Evolutionary conservation across 2,329 filamentous ascomycete genomes (phyloP), one percentile per base, ranked within the genome.

Genomic region (Aureobasidium pullulans): DNA sequence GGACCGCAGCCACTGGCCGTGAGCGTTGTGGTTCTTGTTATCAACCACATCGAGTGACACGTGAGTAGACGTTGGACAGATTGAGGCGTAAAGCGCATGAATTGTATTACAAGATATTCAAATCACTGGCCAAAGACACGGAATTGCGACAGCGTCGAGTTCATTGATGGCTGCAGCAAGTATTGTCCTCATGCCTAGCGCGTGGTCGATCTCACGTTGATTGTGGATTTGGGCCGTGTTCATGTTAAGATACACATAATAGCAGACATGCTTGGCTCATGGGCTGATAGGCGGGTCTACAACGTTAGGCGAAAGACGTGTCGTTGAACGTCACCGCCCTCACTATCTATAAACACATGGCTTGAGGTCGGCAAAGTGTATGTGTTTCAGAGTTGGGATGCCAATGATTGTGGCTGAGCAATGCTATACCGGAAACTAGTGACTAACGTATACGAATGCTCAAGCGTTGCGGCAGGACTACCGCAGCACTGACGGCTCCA

Each of bases 391-490:
- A 42, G 28, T 29, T 19, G 28, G 28, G 37, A 29, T 23, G n/a
- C 23, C 15, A 2, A 42, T 10, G n/a, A 42, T n/a, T n/a, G 50
- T 32, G 50, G 50, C 50, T 54, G 50, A 54, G 50, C 50, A 34
- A n/a, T 23, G 32, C 37, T 42, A 54, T 43, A 54, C n/a, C 50
- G 19, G 19, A 54, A 31, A 42, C 50, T 54, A 54, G 31, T 54
- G 50, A 54, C 49, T 52, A 54, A 54, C n/a, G 29, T 32, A 19
- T 40, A 40, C 48, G 48, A 52, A 8, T 52, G 48, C 44, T 43
- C 34, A 15, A 54, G 10, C 19, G 28, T 43, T 54, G 39, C 37
- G 39, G 43, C 50, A 43, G 3, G 23, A 54, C 50, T 13, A 32
- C 37, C 50, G 37, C 50, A 54, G 48, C 48, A 52, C 50, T 54